Evolutionary conservation across 192 early-diverging fungal genomes (phyloP), one percentile per base, ranked within the genome.

Genomic region (Backusella parvicylindrica): DNA sequence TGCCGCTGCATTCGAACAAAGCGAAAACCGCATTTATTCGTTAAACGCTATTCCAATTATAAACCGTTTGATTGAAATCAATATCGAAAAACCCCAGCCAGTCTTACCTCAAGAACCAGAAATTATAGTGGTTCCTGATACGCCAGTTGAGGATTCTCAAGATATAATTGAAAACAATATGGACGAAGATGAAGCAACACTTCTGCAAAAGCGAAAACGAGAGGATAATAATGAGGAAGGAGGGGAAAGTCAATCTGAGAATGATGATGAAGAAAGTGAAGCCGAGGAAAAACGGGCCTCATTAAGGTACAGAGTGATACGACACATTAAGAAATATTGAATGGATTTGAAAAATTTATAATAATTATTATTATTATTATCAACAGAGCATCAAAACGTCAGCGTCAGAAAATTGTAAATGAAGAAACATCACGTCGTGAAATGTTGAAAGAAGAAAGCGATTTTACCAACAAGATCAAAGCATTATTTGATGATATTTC

Each of bases 351-450:
- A 50, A 50, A 32, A 15, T 18, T 18, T 9, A 2, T 9, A 23
- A 6, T 67, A 23, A 0, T 70, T 6, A 28, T 37, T 43, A 13
- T 21, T 16, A 31, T 60, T 43, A 31, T 68, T 37, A 26, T 49
- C 16, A 23, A 50, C 33, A 82, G 81, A 70, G 75, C 81, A 23
- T 82, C 81, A 13, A 82, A 82, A 40, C 64, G 81, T 3, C 76
- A 79, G 16, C 70, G 65, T 18, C 70, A 82, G 36, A 82, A 82
- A 36, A 68, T 79, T 15, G 77, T 70, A 43, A 70, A 69, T 41
- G 77, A 82, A 41, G 77, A 82, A 72, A 23, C 41, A 23, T 65
- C 77, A 15, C 37, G 68, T 11, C 67, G 49, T 26, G 56, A 77
- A 67, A 75, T 78, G 53, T 18, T 77, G 47, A 56, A 75, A 16